Evolutionary conservation across 495 filamentous ascomycete species (phyloP).

Genomic region (Aspergillus funiculosus): DNA sequence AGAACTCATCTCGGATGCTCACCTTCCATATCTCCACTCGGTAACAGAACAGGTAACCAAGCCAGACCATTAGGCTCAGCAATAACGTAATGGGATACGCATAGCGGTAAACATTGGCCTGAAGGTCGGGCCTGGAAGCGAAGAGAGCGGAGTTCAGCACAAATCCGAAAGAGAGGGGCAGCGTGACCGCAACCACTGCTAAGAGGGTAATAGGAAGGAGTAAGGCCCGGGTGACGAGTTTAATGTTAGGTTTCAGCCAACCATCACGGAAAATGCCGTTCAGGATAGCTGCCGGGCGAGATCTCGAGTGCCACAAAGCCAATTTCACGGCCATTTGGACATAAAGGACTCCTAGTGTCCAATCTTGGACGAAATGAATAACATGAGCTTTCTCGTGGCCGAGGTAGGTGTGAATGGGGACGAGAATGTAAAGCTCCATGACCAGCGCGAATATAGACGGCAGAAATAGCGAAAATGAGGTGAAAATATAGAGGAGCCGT

Average conservation of each 20-base stretch:
- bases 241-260: conserved; percentile 73
- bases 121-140: conserved; percentile 36
- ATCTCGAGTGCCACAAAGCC: conserved; percentile 56
- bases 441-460: conserved; percentile 77
- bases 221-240: conserved; percentile 74
- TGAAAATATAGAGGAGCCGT: conserved; percentile 64
- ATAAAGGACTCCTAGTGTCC: conserved; percentile 90
- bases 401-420: conserved; percentile 83
- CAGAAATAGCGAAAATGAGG: conserved; percentile 65
- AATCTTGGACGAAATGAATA: conserved; percentile 84
- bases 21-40: conserved; percentile 70
- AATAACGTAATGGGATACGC: conserved; percentile 59
- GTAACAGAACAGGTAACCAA: conserved; percentile 39
- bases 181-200: conserved; percentile 51
- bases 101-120: conserved; percentile 61
- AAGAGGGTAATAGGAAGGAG: conserved; percentile 63
- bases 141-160: conserved; percentile 40
- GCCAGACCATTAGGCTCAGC: conserved; percentile 38
- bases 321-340: conserved; percentile 75
- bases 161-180: conserved; percentile 51
- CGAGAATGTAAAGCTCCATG: conserved; percentile 81
- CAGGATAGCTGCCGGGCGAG: conserved; percentile 66
- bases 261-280: conserved; percentile 70
- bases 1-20: conserved; percentile 87
- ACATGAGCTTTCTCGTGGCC: conserved; percentile 53